Base-by-base conservation (phyloP, 2,329 filamentous ascomycete genomes). In the Beauveria varroae region DNA sequence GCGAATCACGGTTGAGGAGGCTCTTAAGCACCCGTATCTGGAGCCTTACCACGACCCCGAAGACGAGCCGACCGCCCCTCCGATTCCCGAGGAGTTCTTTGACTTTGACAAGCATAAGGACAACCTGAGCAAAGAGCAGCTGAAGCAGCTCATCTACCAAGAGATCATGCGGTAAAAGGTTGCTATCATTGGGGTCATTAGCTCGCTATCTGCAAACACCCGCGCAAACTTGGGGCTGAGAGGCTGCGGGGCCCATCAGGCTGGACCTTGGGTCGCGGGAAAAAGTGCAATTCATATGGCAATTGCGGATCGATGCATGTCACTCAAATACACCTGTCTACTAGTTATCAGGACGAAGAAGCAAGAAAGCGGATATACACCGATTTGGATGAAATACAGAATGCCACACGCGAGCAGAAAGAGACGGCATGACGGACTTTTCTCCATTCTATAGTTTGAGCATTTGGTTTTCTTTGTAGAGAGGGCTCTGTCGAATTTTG, bases 71-170 rank as follows among this genome's bases (percentile, higher is more conserved):
- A 97, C 91, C 14, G 95, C 95, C 20, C 90, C 93, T 49, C 93
- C 95, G 24, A 99, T 99, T 70, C 95, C 95, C 24, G 93, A 98
- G 75, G 93, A 96, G 75, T 99, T 99, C 82, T 99, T 99, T 74
- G 95, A 99, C 77, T 99, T 99, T 76, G 95, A 99, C 78, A 97
- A 97, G 84, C 96, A 98, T 83, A 99, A 99, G 86, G 95, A 99
- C 76, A 95, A 89, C 70, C 79, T 99, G 72, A 97, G 90, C 81
- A 99, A 99, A 80, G 95, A 99, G 79, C 92, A 99, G 78, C 78
- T 99, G 75, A 98, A 98, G 82, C 84, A 95, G 72, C 82, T 99
- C 73, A 99, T 99, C 76, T 99, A 93, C 78, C 87, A 97, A 75
- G 95, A 99, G 80, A 98, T 98, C 71, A 98, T 86, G 83, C 80